phyloP scores from a whole-genome alignment of 768 basidiomycete genomes.

The Psilocybe azurescens region DNA sequence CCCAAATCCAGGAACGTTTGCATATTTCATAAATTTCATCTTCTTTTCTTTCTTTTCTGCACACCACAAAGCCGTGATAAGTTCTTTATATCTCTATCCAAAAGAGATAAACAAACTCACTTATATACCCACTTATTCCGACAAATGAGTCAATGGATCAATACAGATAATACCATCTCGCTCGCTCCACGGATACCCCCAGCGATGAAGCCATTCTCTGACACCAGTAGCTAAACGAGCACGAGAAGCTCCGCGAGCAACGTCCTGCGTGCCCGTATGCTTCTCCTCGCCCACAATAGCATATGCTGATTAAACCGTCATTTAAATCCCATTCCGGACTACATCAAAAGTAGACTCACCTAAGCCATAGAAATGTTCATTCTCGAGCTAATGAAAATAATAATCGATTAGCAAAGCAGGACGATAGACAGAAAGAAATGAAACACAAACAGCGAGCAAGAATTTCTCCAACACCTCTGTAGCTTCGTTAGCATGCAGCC shows the following conservation, averaged over 20 bases:
- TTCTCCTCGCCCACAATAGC: slow-evolving; percentile 95
- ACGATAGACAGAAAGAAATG: slow-evolving; percentile 7
- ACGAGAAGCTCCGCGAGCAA: slow-evolving; percentile 79
- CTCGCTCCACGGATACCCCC: slow-evolving; percentile 97
- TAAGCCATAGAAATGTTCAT: slow-evolving; percentile 89
- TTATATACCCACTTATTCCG: slow-evolving; percentile 36
- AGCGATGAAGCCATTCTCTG: slow-evolving; percentile 89
- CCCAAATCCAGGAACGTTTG: background rate
- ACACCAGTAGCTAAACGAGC: slow-evolving; percentile 85
- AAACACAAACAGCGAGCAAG: slow-evolving; percentile 74
- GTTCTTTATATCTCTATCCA: background rate
- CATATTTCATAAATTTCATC: background rate
- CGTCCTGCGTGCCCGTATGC: slow-evolving; percentile 92
- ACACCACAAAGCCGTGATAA: background rate
- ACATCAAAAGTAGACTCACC: background rate
- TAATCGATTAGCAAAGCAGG: background rate
- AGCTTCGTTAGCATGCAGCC: slow-evolving; percentile 92
- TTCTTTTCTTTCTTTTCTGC: background rate
- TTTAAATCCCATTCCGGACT: too few relatives aligned
- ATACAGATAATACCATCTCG: slow-evolving; percentile 90
- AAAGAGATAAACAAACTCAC: background rate
- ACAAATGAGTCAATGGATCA: slow-evolving; percentile 79
- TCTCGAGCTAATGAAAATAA: slow-evolving; percentile 65
- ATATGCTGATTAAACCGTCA: slow-evolving; percentile 52
- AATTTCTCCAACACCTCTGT: slow-evolving; percentile 91